Conservation (phyloP, 331 rosid species). For the Malus hybrid region DNA sequence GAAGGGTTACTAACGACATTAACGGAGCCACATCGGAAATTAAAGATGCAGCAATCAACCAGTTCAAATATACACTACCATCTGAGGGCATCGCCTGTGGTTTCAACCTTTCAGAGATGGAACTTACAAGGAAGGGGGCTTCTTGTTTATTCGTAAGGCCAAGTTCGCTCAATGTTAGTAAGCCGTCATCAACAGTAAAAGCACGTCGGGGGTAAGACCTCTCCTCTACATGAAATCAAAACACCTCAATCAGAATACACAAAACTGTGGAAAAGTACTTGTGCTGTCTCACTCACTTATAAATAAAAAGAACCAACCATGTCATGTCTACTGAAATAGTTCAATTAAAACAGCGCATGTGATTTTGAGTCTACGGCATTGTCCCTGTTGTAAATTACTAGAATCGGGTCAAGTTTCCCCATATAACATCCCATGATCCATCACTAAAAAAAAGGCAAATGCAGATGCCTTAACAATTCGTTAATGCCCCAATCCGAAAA, state of each 20-base stretch:
- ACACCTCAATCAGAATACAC: not conserved
- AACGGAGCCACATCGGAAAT: not conserved
- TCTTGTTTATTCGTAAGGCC: conserved; percentile 74
- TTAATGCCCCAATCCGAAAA: not conserved
- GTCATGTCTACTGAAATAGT: not conserved
- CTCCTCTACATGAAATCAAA: conserved; percentile 40
- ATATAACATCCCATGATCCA: not conserved
- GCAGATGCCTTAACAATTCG: not conserved
- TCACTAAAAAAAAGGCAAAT: no score
- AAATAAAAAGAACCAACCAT: not conserved
- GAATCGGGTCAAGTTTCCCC: not conserved
- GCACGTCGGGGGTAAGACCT: conserved; percentile 66
- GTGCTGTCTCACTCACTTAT: not conserved
- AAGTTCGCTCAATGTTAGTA: conserved; percentile 47
- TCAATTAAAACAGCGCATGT: not conserved
- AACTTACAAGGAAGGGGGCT: conserved; percentile 26
- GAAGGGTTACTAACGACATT: not conserved
- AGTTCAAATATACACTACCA: not conserved
- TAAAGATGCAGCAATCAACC: not conserved
- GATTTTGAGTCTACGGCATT: not conserved
- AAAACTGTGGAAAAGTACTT: not conserved
- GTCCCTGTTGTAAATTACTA: no score
- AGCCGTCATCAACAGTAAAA: conserved; percentile 35
- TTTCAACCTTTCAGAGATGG: not conserved
- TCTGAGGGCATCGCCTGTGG: no score